Evolutionary conservation across 116 monocot genomes (phyloP).

Genomic region (Zostera marina): DNA sequence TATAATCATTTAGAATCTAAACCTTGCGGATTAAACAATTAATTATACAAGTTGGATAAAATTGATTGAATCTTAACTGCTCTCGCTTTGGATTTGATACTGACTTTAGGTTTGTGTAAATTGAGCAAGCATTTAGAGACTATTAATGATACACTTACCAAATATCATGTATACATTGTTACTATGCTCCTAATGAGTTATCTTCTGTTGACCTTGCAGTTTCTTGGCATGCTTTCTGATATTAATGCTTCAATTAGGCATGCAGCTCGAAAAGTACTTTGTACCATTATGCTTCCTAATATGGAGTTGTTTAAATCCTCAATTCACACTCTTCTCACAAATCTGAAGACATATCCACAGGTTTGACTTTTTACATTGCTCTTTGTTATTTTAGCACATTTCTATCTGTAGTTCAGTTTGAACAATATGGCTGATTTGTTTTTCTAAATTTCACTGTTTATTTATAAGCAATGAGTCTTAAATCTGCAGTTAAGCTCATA

Average conservation of each 20-base stretch:
- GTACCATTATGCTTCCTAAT: conserved; percentile 30
- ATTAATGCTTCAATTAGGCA: conserved; percentile 31
- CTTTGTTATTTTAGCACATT: background rate
- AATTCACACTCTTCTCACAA: conserved; percentile 34
- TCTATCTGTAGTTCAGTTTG: background rate
- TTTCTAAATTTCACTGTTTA: background rate
- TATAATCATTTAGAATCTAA: too few relatives aligned
- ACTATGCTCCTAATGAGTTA: background rate
- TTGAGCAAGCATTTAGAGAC: too few relatives aligned
- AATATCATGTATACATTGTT: background rate
- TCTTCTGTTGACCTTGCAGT: conserved; percentile 28
- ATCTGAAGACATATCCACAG: conserved; percentile 57
- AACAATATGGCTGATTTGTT: background rate
- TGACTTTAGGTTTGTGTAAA: too few relatives aligned
- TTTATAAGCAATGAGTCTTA: too few relatives aligned
- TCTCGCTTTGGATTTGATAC: too few relatives aligned
- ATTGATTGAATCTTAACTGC: too few relatives aligned
- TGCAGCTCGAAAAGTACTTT: conserved; percentile 48
- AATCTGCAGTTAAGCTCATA: too few relatives aligned
- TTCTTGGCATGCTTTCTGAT: conserved; percentile 65
- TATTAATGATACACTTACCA: background rate
- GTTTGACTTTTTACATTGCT: conserved; percentile 18
- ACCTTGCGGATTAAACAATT: too few relatives aligned
- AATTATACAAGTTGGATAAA: too few relatives aligned
- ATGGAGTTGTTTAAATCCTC: conserved; percentile 35